A percentile compares a stretch with the other conserved stretches of the same genome.
These are phyloP conservation scores for Immersiella caudata DNA, from an alignment of 495 filamentous ascomycete species.

Conservation along the genomic window DNA sequence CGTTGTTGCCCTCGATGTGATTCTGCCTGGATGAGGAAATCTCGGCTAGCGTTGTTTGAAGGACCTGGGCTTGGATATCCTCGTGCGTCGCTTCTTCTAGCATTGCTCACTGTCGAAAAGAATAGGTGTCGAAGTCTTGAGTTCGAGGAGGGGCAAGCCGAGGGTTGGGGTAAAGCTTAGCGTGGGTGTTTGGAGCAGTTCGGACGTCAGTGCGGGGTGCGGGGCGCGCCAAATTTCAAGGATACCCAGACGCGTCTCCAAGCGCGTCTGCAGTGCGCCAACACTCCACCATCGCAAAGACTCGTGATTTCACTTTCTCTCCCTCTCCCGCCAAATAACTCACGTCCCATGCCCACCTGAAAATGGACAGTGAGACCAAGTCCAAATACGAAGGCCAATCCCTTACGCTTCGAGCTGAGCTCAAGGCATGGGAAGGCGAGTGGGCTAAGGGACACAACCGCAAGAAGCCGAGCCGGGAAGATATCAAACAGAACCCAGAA, in stretches of 20 bases:
- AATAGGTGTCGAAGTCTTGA: not conserved
- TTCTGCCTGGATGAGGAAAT: slow-evolving; percentile 38
- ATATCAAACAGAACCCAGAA: slow-evolving; percentile 81
- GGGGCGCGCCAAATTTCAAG: slow-evolving; percentile 3
- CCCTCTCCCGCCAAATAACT: not conserved
- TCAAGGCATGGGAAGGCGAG: slow-evolving; percentile 84
- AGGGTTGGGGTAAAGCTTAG: not conserved
- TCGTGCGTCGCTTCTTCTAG: slow-evolving; percentile 20
- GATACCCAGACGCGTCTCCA: slow-evolving; percentile 13
- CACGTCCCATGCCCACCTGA: slow-evolving; percentile 14
- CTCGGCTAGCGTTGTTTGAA: slow-evolving; percentile 52
- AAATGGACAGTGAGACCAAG: slow-evolving; percentile 48
- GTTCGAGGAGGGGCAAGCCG: not conserved
- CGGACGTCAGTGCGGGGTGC: slow-evolving; percentile 13
- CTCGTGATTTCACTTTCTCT: not conserved
- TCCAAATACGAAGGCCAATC: slow-evolving; percentile 45
- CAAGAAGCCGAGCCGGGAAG: slow-evolving; percentile 75
- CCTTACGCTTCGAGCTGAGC: slow-evolving; percentile 63
- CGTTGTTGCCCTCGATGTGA: not conserved
- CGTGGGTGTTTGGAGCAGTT: not conserved
- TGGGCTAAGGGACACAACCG: slow-evolving; percentile 72
- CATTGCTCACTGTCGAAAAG: not conserved
- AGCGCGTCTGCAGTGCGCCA: slow-evolving; percentile 10
- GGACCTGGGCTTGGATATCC: slow-evolving; percentile 47
- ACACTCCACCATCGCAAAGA: not conserved